A percentile compares a stretch with the other conserved stretches of the same genome.
phyloP scores from a whole-genome alignment of 2,329 filamentous ascomycete genomes.

The Plectosphaerella cucumerina region DNA sequence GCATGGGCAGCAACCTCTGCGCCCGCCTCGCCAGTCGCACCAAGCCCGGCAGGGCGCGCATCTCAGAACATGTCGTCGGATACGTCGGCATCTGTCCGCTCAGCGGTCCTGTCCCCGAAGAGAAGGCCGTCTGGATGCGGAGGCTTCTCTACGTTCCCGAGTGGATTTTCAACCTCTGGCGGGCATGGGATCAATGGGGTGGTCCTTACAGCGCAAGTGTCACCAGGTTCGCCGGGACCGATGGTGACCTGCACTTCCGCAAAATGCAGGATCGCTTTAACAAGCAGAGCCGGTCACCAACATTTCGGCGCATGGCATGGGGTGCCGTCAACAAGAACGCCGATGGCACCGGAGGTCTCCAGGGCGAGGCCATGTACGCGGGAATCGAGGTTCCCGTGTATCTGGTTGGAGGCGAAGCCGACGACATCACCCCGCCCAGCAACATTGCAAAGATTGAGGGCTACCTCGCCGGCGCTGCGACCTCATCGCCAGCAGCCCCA shows the following conservation, averaged over 20 bases:
- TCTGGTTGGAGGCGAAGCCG: constrained; percentile 72
- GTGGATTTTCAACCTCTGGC: constrained; percentile 70
- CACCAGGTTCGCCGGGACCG: constrained; percentile 66
- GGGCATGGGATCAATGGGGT: constrained; percentile 74
- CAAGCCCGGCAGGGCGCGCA: constrained; percentile 38
- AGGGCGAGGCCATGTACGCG: constrained; percentile 67
- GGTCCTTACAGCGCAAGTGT: constrained; percentile 77
- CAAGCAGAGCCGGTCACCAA: constrained; percentile 73
- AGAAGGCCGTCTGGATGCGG: constrained; percentile 42
- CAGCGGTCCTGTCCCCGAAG: constrained; percentile 55
- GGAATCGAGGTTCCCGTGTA: constrained; percentile 70
- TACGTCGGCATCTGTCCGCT: constrained; percentile 79
- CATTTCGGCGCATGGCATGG: constrained; percentile 77
- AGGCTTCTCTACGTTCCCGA: constrained; percentile 65
- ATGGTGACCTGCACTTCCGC: constrained; percentile 62
- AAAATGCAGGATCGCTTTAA: constrained; percentile 72
- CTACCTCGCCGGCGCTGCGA: constrained; percentile 5
- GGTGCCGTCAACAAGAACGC: constrained; percentile 61
- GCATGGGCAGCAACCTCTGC: constrained; percentile 79
- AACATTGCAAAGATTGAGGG: constrained; percentile 65
- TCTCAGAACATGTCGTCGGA: constrained; percentile 66
- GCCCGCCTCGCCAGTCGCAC: constrained; percentile 60
- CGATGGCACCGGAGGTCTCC: constrained; percentile 57
- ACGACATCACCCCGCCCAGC: constrained; percentile 67
- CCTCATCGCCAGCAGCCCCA: constrained; percentile 5